Percentiles rank a stretch among this genome's conserved stretches.
Evolutionary conservation across 2,329 filamentous ascomycete species (phyloP).

Genomic region (Xylariaceae sp.): DNA sequence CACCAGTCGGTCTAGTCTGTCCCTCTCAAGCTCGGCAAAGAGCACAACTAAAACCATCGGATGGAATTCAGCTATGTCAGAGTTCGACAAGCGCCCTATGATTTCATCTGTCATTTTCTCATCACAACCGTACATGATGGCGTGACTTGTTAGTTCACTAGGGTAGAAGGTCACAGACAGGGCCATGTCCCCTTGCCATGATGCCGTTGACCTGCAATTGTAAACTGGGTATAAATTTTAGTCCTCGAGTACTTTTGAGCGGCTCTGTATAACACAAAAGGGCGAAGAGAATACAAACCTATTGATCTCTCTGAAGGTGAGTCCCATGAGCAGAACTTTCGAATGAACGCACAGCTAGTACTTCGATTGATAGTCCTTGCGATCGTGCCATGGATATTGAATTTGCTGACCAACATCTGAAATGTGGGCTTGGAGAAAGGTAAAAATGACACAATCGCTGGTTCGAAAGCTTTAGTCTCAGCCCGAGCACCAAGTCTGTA

Average conservation of each 20-base stretch:
- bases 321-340: constrained; percentile 11
- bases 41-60: constrained; percentile 28
- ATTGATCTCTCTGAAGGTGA: not conserved
- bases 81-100: constrained; percentile 18
- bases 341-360: constrained; percentile 17
- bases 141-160: constrained; percentile 19
- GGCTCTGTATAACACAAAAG: too few relatives aligned
- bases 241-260: not conserved
- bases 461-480: not conserved
- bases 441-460: constrained; percentile 9
- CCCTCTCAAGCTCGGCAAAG: constrained; percentile 32
- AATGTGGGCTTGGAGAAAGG: constrained; percentile 14
- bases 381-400: constrained; percentile 21
- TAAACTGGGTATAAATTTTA: constrained; percentile 14
- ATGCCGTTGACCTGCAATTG: constrained; percentile 16
- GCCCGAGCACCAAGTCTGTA: constrained; percentile 9
- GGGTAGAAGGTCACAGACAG: constrained; percentile 31
- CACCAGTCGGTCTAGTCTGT: constrained; percentile 20
- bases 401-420: constrained; percentile 1
- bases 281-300: constrained; percentile 8
- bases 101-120: constrained; percentile 14
- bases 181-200: constrained; percentile 25
- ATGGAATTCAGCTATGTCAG: constrained; percentile 23
- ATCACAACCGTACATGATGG: constrained; percentile 32
- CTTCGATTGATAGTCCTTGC: constrained; percentile 18